Conservation (phyloP, 1,284 basidiomycete genomes). For the Ceratorhiza oryzae-sativae region DNA sequence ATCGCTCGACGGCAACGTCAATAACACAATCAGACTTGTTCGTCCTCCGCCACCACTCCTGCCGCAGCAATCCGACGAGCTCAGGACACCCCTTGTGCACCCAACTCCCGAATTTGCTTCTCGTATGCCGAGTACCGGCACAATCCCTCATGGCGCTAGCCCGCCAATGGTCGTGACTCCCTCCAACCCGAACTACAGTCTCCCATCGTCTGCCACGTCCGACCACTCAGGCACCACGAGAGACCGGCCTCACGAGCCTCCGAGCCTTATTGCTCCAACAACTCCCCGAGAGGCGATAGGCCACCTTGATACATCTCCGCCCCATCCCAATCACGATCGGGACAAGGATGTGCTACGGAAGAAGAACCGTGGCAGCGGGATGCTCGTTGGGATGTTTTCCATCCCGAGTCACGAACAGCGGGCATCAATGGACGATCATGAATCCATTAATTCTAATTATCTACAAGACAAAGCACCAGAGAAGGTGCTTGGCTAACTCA, state of each 20-base stretch:
- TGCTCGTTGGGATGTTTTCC: constrained; percentile 16
- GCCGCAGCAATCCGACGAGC: background rate
- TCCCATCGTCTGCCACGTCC: background rate
- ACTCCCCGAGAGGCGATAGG: constrained; percentile 27
- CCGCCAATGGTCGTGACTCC: constrained; percentile 2
- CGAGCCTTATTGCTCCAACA: background rate
- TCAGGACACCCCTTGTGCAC: background rate
- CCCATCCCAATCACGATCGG: background rate
- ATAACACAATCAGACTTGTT: constrained; percentile 5
- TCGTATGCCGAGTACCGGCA: constrained; percentile 13
- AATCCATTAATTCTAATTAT: constrained; percentile 13
- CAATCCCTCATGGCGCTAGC: constrained; percentile 20
- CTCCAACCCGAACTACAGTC: constrained; percentile 24
- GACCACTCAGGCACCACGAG: background rate
- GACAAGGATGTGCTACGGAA: background rate
- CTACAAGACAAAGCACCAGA: constrained; percentile 10
- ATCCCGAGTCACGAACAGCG: constrained; percentile 14
- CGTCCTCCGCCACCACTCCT: constrained; percentile 15
- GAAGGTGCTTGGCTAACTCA: background rate
- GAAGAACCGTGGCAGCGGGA: constrained; percentile 27
- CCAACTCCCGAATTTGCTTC: background rate
- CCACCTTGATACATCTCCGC: constrained; percentile 11
- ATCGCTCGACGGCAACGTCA: constrained; percentile 10
- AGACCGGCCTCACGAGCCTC: constrained; percentile 9
- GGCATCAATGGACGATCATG: constrained; percentile 15